Evolutionary conservation across 225 moss, liverwort and hornwort species (phyloP).

Genomic region (Thuidium tamariscinum): DNA sequence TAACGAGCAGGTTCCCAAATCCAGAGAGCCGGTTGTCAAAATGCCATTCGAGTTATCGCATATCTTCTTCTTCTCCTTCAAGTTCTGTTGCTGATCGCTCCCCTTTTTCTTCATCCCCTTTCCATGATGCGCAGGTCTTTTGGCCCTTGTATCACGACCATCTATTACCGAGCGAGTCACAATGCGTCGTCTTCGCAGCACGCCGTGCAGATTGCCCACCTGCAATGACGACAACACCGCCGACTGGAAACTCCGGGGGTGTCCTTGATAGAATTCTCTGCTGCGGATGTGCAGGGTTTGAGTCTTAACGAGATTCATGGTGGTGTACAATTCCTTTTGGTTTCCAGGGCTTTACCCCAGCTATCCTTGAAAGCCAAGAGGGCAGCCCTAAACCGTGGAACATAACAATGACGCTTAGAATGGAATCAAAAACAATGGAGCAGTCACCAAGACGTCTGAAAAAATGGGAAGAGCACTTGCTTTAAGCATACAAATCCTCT

Average conservation of each 20-base stretch:
- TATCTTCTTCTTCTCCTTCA: background rate
- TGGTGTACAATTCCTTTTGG: background rate
- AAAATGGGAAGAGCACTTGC: background rate
- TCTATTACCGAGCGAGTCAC: conserved; percentile 12
- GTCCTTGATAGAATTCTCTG: conserved; percentile 1
- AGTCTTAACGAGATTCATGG: conserved; percentile 34
- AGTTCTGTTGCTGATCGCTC: background rate
- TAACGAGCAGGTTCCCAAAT: conserved; percentile 9
- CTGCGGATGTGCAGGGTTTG: conserved; percentile 8
- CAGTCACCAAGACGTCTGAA: background rate
- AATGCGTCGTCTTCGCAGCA: conserved; percentile 5
- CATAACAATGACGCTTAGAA: background rate
- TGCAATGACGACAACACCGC: conserved; percentile 7
- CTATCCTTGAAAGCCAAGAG: background rate
- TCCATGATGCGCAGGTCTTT: conserved; percentile 7
- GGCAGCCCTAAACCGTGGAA: background rate
- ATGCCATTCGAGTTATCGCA: background rate
- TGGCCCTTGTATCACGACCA: conserved; percentile 17
- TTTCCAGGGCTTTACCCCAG: background rate
- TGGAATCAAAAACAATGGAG: background rate
- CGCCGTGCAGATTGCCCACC: conserved; percentile 4
- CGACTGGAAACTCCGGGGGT: conserved; percentile 1
- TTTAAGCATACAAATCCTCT: background rate
- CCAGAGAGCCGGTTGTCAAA: conserved; percentile 3
- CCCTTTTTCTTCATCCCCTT: conserved; percentile 13